These are phyloP conservation scores for Oenanthe javanica DNA, from an alignment of 140 eudicot genomes.

Conservation along the genomic window DNA sequence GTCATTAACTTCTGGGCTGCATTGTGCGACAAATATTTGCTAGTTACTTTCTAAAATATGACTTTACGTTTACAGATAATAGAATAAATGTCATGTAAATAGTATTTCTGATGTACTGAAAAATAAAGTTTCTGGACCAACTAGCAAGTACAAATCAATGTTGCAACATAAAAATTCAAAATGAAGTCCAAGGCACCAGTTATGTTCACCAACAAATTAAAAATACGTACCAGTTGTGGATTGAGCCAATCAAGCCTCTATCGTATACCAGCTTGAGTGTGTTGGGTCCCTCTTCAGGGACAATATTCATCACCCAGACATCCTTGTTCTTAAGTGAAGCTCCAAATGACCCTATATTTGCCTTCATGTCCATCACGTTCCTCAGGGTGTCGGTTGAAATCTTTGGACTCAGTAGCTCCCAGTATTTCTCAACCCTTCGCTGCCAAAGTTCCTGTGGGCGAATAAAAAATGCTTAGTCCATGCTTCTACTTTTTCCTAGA, in stretches of 20 bases:
- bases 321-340: conserved; percentile 89
- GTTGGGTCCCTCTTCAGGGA: conserved; percentile 88
- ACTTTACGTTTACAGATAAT: neutral
- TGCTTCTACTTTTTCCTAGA: neutral
- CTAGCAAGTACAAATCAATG: neutral
- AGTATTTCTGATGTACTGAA: too few relatives aligned
- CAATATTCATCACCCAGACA: conserved; percentile 95
- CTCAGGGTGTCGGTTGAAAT: conserved; percentile 65
- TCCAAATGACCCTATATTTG: conserved; percentile 88
- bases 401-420: conserved; percentile 80
- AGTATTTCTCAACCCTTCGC: conserved; percentile 75
- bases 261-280: conserved; percentile 83
- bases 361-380: conserved; percentile 97
- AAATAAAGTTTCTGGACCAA: neutral
- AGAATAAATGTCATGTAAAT: too few relatives aligned
- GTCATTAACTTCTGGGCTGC: neutral
- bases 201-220: neutral
- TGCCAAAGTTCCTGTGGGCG: conserved; percentile 67
- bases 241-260: conserved; percentile 86
- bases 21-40: neutral
- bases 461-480: neutral
- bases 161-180: neutral
- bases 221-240: conserved; percentile 64
- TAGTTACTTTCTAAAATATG: neutral
- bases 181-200: neutral